Conservation (phyloP, 768 basidiomycete genomes). For the Suillus subalutaceus region DNA sequence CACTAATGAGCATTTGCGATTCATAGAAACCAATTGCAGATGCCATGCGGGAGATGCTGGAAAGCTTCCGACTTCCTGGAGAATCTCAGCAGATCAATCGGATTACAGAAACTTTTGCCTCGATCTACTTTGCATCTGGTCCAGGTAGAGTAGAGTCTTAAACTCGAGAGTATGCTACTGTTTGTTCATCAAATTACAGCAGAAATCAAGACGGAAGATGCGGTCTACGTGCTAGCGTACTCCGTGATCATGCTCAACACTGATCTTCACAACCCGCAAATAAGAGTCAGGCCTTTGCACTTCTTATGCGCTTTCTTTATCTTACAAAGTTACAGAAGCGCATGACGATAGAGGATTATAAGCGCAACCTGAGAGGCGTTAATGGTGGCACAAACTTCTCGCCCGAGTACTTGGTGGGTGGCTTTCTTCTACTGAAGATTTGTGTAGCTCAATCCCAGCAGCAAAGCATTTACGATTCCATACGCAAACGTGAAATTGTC, state of each 20-base stretch:
- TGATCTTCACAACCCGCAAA: conserved; percentile 93
- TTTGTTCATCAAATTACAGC: conserved; percentile 42
- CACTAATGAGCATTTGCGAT: neutral
- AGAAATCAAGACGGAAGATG: conserved; percentile 89
- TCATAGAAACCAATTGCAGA: conserved; percentile 91
- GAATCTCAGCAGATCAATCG: conserved; percentile 92
- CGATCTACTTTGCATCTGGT: conserved; percentile 81
- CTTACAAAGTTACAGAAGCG: conserved; percentile 65
- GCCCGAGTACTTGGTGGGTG: conserved; percentile 76
- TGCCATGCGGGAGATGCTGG: conserved; percentile 92
- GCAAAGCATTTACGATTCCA: conserved; percentile 92
- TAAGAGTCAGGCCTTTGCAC: conserved; percentile 58
- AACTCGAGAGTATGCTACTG: conserved; percentile 2
- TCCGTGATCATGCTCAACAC: conserved; percentile 99
- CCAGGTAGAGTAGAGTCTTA: conserved; percentile 60
- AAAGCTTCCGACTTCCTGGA: conserved; percentile 92
- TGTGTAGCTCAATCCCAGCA: conserved; percentile 34
- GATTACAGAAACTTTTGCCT: conserved; percentile 94
- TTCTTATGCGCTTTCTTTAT: conserved; percentile 9
- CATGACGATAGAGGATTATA: conserved; percentile 96
- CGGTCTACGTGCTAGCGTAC: conserved; percentile 91
- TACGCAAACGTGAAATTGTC: conserved; percentile 91
- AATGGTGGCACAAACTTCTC: conserved; percentile 87
- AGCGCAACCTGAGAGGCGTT: conserved; percentile 88
- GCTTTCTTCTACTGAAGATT: neutral